These are phyloP conservation scores for Penicillium sp. DNA, from an alignment of 2,329 filamentous ascomycete genomes.

Conservation along the genomic window DNA sequence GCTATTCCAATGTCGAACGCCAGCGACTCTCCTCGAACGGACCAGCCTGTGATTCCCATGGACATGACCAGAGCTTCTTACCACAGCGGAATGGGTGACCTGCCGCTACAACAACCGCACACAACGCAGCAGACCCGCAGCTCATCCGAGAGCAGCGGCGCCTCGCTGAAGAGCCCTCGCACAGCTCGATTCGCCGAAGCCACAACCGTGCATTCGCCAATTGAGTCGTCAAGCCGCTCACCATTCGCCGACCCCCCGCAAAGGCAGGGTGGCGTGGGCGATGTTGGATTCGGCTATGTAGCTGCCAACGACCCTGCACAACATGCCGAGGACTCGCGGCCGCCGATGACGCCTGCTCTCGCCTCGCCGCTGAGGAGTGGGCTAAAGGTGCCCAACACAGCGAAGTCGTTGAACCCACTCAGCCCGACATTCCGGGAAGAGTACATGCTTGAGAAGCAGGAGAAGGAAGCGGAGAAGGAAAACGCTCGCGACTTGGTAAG, in stretches of 20 bases:
- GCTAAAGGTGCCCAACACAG: conserved; percentile 82
- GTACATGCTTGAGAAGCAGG: conserved; percentile 80
- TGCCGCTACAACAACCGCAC: conserved; percentile 31
- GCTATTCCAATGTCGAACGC: conserved; percentile 28
- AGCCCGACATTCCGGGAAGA: conserved; percentile 93
- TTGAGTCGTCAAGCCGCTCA: conserved; percentile 51
- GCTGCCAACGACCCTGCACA: conserved; percentile 55
- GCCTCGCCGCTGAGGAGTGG: conserved; percentile 86
- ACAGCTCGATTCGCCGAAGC: conserved; percentile 67
- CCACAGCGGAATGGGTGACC: conserved; percentile 32
- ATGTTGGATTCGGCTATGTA: conserved; percentile 93
- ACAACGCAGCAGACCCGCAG: conserved; percentile 30
- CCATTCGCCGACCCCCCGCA: conserved; percentile 57
- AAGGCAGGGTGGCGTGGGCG: conserved; percentile 63
- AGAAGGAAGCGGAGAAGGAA: conserved; percentile 78
- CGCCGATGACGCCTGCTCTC: conserved; percentile 49
- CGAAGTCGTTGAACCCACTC: conserved; percentile 73
- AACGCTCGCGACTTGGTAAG: conserved; percentile 86
- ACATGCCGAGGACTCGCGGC: conserved; percentile 57
- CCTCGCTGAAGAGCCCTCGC: conserved; percentile 55
- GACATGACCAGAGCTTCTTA: conserved; percentile 40
- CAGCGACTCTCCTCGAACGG: conserved; percentile 33
- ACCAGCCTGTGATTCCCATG: conserved; percentile 41
- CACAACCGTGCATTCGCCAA: conserved; percentile 64
- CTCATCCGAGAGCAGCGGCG: conserved; percentile 35